These are phyloP conservation scores for Phaeotremella fagi DNA, from an alignment of 768 basidiomycete species.

Conservation along the genomic window DNA sequence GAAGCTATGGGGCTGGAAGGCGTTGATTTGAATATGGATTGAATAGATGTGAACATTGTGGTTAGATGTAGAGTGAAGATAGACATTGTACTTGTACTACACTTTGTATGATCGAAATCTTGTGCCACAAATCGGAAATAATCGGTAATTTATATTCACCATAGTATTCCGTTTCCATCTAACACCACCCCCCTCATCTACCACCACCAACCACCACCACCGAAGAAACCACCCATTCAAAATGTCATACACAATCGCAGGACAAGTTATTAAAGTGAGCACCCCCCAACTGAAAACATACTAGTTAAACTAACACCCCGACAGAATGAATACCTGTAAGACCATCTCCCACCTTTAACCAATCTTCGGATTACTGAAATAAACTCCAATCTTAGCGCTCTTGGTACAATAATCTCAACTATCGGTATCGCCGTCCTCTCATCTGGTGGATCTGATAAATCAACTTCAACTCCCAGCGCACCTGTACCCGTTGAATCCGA, in stretches of 20 bases:
- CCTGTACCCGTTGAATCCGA: conserved; percentile 23
- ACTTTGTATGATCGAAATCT: too few species aligned
- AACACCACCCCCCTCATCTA: background rate
- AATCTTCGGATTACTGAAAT: background rate
- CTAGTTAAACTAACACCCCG: background rate
- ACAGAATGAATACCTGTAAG: conserved; percentile 49
- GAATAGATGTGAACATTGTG: conserved; percentile 15
- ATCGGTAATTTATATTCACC: conserved; percentile 7
- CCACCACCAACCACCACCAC: background rate
- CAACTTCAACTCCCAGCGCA: conserved; percentile 11
- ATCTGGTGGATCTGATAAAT: conserved; percentile 26
- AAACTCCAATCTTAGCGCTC: conserved; percentile 22
- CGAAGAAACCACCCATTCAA: conserved; percentile 8
- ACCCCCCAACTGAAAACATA: background rate
- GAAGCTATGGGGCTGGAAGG: conserved; percentile 29
- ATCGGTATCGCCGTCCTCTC: conserved; percentile 30
- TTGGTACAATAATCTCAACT: conserved; percentile 43
- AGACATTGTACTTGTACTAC: too few species aligned
- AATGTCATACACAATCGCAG: conserved; percentile 49
- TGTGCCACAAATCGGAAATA: conserved; percentile 14
- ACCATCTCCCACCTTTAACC: background rate
- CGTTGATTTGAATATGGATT: conserved; percentile 18
- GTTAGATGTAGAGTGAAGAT: conserved; percentile 2
- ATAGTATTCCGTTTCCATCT: background rate
- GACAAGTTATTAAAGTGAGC: conserved; percentile 47